Base-by-base conservation (phyloP, 1,284 basidiomycete species). In the Schizophyllum commune region DNA sequence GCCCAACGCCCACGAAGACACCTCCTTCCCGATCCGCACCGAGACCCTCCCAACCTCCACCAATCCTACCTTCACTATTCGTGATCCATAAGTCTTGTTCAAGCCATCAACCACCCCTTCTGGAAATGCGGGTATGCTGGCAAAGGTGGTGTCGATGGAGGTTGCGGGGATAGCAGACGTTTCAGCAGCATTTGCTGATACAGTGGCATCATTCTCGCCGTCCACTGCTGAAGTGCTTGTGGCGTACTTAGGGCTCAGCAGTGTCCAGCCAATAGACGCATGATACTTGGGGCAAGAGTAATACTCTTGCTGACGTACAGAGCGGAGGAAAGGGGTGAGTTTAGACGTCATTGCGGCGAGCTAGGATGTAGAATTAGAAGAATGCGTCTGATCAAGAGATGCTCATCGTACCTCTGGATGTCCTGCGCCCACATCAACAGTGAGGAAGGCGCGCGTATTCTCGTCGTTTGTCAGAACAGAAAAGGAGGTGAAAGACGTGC, bases 221-320 rank as follows among this genome's bases (percentile, higher is more conserved):
- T 47, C 8, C 39, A 17, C 39, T 8, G 9, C 39, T 11, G 39
- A 47, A 11, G 13, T 47, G 3, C 39, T 47, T 47, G 2, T 47
- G 9, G 39, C 39, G 39, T 8, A 11, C 39, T 47, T 47, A 11
- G 9, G 39, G 8, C 39, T 47, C 39, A 87, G 79, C 59, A 92
- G 76, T 9, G 86, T 84, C 91, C 92, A 94, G 8, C 83, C 91
- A 59, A 94, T 82, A 0, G 91, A 93, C 11, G 85, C 81, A 68
- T 94, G 92, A 68, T 92, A 94, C 33, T 84, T 81, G 17, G 92
- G 89, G 52, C 82, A 74, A 21, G 74, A 68, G 70, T 94, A 94
- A 72, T 88, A 94, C 60, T 81, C 79, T 66, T 84, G 83, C 64
- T 93, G 89, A 51, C 84, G 83, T 34, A 91, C 76, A 6, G 72